Percentiles rank a stretch among this genome's conserved stretches.
These are phyloP conservation scores for Jaapia argillacea DNA, from an alignment of 768 basidiomycete genomes.

Conservation along the genomic window DNA sequence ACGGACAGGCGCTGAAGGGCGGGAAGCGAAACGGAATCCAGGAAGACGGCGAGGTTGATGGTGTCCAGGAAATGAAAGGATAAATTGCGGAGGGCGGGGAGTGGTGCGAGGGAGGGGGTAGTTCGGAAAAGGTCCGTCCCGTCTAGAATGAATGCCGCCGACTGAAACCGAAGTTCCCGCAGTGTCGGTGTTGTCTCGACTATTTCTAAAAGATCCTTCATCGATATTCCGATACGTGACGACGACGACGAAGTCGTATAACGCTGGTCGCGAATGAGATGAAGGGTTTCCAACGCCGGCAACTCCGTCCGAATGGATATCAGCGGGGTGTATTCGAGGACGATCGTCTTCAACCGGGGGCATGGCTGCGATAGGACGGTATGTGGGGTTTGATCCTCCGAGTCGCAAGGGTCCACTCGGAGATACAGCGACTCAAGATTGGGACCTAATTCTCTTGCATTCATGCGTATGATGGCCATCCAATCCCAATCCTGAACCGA, in stretches of 20 bases:
- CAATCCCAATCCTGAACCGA: conserved; percentile 18
- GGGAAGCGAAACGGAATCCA: conserved; percentile 17
- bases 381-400: conserved; percentile 15
- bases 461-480: conserved; percentile 15
- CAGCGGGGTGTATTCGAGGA: conserved; percentile 19
- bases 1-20: conserved; percentile 14
- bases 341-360: conserved; percentile 15
- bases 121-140: conserved; percentile 15
- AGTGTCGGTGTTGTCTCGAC: conserved; percentile 12
- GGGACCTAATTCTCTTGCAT: conserved; percentile 13
- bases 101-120: conserved; percentile 6
- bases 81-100: conserved; percentile 13
- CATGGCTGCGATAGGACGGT: conserved; percentile 15
- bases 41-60: conserved; percentile 18
- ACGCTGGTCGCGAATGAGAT: conserved; percentile 17
- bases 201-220: conserved; percentile 14
- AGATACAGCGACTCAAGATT: conserved; percentile 18
- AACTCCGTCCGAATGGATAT: conserved; percentile 15
- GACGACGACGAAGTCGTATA: conserved; percentile 12
- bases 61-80: conserved; percentile 17
- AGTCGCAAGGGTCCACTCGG: conserved; percentile 16
- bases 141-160: conserved; percentile 15
- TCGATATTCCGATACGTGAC: conserved; percentile 14
- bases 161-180: conserved; percentile 16
- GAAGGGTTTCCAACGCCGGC: conserved; percentile 14